These are phyloP conservation scores for Thamnidium elegans DNA, from an alignment of 192 early-diverging fungal species.

Conservation along the genomic window DNA sequence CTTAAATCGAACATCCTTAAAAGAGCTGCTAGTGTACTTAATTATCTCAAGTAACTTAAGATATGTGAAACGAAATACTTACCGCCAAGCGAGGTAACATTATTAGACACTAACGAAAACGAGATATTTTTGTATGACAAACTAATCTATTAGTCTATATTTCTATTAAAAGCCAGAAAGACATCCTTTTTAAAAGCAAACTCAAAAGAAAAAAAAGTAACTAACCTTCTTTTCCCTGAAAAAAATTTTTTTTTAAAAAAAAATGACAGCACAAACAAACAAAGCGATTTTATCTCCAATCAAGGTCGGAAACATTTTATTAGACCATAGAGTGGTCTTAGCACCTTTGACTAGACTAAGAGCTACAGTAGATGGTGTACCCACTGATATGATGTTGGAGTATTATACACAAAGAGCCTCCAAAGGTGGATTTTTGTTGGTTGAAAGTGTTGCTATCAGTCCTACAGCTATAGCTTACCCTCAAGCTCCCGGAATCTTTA, in stretches of 20 bases:
- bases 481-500: constrained; percentile 35
- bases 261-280: not conserved
- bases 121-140: no score
- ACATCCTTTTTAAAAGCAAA: no score
- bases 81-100: no score
- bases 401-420: constrained; percentile 27
- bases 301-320: not conserved
- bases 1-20: no score
- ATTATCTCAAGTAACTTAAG: no score
- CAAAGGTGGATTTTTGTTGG: constrained; percentile 19
- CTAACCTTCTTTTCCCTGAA: no score
- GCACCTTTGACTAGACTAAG: constrained; percentile 23
- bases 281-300: constrained; percentile 23
- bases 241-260: not conserved
- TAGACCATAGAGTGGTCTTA: constrained; percentile 25
- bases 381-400: constrained; percentile 5
- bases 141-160: no score
- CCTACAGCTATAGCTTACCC: constrained; percentile 15
- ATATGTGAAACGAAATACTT: no score
- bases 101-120: no score
- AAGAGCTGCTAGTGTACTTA: no score
- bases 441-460: constrained; percentile 19
- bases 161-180: no score
- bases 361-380: not conserved
- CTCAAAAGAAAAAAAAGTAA: no score